Evolutionary conservation across 805 yeast species (phyloP).

Genomic region (Cyberlindnera saturnus): DNA sequence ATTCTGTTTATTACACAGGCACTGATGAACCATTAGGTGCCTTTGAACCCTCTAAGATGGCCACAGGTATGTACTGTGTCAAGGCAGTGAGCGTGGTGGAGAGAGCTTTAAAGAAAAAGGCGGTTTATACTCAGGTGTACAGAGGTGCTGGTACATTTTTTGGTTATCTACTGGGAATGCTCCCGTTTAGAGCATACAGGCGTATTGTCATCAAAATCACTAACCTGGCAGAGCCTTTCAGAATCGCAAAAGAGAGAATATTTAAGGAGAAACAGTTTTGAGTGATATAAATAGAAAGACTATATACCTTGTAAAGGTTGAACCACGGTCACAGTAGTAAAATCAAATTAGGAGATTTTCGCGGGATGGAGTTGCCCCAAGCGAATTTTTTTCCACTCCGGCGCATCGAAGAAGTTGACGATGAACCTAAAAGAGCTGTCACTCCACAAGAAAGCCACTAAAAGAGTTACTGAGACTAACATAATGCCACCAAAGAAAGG

Average conservation of each 20-base stretch:
- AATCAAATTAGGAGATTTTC: no score
- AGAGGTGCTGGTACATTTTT: slow-evolving; percentile 6
- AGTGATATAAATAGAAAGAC: no score
- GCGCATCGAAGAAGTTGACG: not conserved
- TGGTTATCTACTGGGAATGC: slow-evolving; percentile 8
- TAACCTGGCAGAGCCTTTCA: not conserved
- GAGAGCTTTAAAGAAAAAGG: slow-evolving; percentile 1
- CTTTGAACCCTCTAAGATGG: slow-evolving; percentile 12
- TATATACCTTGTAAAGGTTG: no score
- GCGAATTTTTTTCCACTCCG: no score
- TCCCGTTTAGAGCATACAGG: slow-evolving; percentile 1
- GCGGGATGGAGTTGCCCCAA: no score
- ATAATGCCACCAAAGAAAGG: slow-evolving; percentile 81
- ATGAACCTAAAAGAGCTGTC: not conserved
- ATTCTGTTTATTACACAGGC: slow-evolving; percentile 12
- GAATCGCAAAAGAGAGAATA: not conserved
- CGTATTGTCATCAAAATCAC: not conserved
- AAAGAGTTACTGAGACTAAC: not conserved
- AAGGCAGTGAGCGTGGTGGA: slow-evolving; percentile 31
- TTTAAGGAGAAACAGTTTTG: no score
- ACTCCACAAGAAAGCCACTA: not conserved
- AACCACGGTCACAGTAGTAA: no score
- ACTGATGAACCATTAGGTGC: not conserved
- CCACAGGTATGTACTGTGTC: slow-evolving; percentile 32
- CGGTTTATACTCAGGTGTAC: slow-evolving; percentile 7